phyloP scores from a whole-genome alignment of 495 filamentous ascomycete species.

The Lentithecium fluviatile region DNA sequence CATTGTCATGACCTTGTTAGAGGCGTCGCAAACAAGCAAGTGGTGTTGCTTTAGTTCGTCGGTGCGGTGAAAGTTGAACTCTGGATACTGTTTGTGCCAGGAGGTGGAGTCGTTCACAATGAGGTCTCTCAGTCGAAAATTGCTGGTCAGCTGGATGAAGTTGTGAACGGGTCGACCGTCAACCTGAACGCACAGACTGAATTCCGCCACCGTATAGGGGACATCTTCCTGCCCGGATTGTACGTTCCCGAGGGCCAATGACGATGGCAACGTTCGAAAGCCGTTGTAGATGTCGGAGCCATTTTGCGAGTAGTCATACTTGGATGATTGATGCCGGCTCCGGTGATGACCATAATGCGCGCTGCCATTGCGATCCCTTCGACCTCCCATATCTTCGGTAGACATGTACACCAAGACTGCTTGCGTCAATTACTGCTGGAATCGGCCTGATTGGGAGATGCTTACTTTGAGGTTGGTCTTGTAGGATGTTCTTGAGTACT shows the following conservation, averaged over 20 bases:
- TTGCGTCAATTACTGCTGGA: background rate
- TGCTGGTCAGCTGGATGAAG: conserved; percentile 29
- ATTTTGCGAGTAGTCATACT: conserved; percentile 5
- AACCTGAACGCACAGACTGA: conserved; percentile 41
- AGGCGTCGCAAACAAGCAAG: conserved; percentile 40
- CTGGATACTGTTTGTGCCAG: conserved; percentile 36
- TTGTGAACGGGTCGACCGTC: conserved; percentile 31
- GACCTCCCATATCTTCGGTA: conserved; percentile 7
- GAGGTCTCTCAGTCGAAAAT: conserved; percentile 23
- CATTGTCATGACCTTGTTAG: conserved; percentile 38
- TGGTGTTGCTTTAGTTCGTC: conserved; percentile 34
- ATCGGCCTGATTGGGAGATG: conserved; percentile 8
- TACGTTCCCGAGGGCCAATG: background rate
- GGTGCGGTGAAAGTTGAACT: conserved; percentile 30
- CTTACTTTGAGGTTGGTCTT: conserved; percentile 57
- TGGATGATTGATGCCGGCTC: conserved; percentile 16
- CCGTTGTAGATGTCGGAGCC: conserved; percentile 13
- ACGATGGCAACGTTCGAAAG: background rate
- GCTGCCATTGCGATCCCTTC: conserved; percentile 4
- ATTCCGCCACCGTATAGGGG: conserved; percentile 36
- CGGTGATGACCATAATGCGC: background rate
- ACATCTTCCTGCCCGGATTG: background rate
- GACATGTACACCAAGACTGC: conserved; percentile 24
- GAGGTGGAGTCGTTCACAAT: conserved; percentile 27
- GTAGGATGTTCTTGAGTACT: conserved; percentile 82